Evolutionary conservation across 2,329 filamentous ascomycete genomes (phyloP).

Genomic region (Trichophyton simii): DNA sequence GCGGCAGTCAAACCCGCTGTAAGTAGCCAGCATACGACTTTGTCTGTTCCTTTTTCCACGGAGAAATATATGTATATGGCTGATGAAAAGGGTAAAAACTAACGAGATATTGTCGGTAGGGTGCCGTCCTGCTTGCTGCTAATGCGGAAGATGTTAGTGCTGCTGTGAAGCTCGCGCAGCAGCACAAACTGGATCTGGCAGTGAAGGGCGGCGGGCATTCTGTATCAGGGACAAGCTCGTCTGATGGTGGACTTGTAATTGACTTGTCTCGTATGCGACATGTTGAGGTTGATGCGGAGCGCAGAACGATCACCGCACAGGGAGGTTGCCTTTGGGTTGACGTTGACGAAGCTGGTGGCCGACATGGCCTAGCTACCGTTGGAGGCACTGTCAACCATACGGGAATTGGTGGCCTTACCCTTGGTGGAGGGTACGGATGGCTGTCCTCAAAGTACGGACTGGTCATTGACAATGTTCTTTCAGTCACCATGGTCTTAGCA

Average conservation of each 20-base stretch:
- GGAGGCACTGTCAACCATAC: slow-evolving; percentile 53
- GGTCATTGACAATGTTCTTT: slow-evolving; percentile 38
- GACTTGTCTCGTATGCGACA: slow-evolving; percentile 41
- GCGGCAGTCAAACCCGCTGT: slow-evolving; percentile 15
- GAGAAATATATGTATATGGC: not conserved
- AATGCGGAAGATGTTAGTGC: slow-evolving; percentile 30
- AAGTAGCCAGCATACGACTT: not conserved
- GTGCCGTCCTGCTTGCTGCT: slow-evolving; percentile 31
- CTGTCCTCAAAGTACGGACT: slow-evolving; percentile 44
- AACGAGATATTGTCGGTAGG: slow-evolving; percentile 19
- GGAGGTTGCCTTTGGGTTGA: slow-evolving; percentile 45
- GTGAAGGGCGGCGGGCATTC: slow-evolving; percentile 47
- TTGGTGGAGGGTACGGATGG: slow-evolving; percentile 49
- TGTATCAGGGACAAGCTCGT: slow-evolving; percentile 40
- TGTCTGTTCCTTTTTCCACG: not conserved
- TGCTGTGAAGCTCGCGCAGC: slow-evolving; percentile 33
- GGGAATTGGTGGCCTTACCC: slow-evolving; percentile 46
- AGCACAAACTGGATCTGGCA: slow-evolving; percentile 38
- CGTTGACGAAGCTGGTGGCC: slow-evolving; percentile 40
- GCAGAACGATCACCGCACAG: slow-evolving; percentile 37
- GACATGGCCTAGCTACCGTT: slow-evolving; percentile 44
- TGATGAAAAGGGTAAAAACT: not conserved
- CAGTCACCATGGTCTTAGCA: slow-evolving; percentile 30
- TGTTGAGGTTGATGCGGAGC: slow-evolving; percentile 37
- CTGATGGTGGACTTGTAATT: slow-evolving; percentile 43